Evolutionary conservation across 331 rosid genomes (phyloP).

Genomic region (Dryas integrifolia): DNA sequence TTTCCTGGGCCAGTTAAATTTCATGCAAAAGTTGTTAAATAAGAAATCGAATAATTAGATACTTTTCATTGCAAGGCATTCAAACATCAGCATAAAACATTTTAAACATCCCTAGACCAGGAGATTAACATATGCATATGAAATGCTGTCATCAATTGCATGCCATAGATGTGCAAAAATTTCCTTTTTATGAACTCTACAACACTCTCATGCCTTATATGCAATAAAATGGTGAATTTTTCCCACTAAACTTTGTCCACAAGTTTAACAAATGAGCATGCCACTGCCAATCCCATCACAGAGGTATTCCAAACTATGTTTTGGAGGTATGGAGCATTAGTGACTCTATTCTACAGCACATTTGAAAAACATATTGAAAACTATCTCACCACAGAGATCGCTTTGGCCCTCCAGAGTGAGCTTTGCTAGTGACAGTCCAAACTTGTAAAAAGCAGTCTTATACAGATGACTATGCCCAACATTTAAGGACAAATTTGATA

Average conservation of each 20-base stretch:
- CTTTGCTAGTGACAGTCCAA: conserved; percentile 42
- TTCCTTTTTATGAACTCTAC: background rate
- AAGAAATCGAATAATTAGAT: background rate
- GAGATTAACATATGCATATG: background rate
- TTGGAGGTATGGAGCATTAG: background rate
- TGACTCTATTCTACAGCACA: background rate
- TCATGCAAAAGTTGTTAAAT: background rate
- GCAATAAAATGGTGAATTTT: background rate
- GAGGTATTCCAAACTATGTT: conserved; percentile 4
- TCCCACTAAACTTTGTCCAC: conserved; percentile 1
- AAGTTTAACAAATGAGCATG: background rate
- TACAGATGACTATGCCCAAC: conserved; percentile 24
- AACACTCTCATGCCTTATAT: background rate
- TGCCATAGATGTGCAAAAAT: background rate
- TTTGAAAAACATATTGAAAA: conserved; percentile 4
- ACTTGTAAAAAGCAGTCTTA: conserved; percentile 30
- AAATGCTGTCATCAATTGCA: background rate
- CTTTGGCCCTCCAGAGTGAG: conserved; percentile 75
- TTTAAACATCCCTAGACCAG: background rate
- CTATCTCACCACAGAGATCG: conserved; percentile 63
- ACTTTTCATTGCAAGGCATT: background rate
- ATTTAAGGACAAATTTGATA: conserved; percentile 34
- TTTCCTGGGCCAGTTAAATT: conserved; percentile 1
- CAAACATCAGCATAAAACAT: background rate
- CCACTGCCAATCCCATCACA: background rate